Conservation (phyloP, 1,139 yeast species). For the Geotrichum citri-aurantii region DNA sequence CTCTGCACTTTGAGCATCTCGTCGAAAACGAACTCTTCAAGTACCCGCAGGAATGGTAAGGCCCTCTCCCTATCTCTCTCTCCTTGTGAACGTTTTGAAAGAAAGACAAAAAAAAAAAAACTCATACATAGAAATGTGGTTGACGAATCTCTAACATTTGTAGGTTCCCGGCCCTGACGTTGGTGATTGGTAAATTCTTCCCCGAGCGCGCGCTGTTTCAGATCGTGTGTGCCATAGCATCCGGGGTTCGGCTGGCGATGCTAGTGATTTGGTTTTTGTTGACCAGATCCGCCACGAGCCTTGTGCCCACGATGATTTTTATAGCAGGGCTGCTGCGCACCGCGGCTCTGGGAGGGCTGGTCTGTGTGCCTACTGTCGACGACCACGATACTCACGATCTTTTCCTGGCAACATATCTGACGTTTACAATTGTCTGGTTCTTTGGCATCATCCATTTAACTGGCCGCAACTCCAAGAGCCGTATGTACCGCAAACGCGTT, state of each 20-base stretch:
- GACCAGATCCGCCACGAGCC: conserved; percentile 26
- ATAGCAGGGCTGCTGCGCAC: conserved; percentile 10
- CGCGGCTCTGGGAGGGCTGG: conserved; percentile 12
- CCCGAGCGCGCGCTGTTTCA: conserved; percentile 80
- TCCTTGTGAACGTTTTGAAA: too few relatives aligned
- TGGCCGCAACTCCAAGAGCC: conserved; percentile 41
- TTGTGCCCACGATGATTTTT: conserved; percentile 7
- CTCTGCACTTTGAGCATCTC: conserved; percentile 9
- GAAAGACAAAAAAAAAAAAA: too few relatives aligned
- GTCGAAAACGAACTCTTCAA: conserved; percentile 11
- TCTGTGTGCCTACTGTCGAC: conserved; percentile 13
- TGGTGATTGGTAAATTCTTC: conserved; percentile 33
- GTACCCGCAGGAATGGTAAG: conserved; percentile 12
- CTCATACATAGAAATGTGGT: too few relatives aligned
- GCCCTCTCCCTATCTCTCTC: too few relatives aligned
- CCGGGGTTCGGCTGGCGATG: conserved; percentile 61
- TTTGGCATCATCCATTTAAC: conserved; percentile 33
- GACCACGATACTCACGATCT: conserved; percentile 16
- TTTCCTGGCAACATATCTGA: conserved; percentile 10
- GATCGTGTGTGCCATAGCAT: conserved; percentile 61
- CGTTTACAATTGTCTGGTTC: conserved; percentile 13
- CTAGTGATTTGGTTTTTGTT: conserved; percentile 72
- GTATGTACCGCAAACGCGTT: conserved; percentile 38
- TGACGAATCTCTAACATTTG: neutral
- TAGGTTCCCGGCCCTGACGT: conserved; percentile 12